Conservation (phyloP, 2,329 filamentous ascomycete genomes). For the Ophiostoma quercus region DNA sequence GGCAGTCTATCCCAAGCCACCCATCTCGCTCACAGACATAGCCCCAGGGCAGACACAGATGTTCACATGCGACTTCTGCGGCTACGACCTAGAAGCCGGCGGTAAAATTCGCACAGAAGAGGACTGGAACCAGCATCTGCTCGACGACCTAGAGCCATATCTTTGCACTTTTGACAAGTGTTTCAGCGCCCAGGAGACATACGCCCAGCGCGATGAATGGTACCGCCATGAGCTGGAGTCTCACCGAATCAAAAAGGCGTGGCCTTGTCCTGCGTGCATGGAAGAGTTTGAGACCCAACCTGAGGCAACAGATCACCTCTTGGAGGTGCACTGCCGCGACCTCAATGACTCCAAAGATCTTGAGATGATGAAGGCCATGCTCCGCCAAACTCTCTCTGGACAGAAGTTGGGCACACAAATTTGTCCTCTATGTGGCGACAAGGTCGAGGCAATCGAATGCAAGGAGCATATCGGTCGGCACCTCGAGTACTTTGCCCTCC, state of each 20-base stretch:
- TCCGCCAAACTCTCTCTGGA: background rate
- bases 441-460: conserved; percentile 21
- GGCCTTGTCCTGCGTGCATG: conserved; percentile 25
- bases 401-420: conserved; percentile 18
- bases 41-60: conserved; percentile 17
- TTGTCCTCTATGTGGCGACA: conserved; percentile 23
- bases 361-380: conserved; percentile 20
- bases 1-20: conserved; percentile 21
- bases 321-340: conserved; percentile 19
- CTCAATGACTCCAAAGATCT: conserved; percentile 19
- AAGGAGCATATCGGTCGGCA: conserved; percentile 25
- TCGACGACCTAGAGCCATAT: conserved; percentile 26
- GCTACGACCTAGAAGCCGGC: conserved; percentile 25
- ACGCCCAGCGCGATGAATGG: conserved; percentile 25
- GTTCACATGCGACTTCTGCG: conserved; percentile 27
- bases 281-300: conserved; percentile 24
- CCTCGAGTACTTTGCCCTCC: conserved; percentile 26
- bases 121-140: conserved; percentile 25
- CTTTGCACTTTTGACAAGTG: conserved; percentile 27
- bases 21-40: conserved; percentile 18
- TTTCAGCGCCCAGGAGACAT: conserved; percentile 25
- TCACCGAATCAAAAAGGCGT: conserved; percentile 23
- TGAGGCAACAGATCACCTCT: conserved; percentile 23
- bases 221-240: conserved; percentile 26
- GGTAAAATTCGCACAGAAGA: conserved; percentile 22